These are phyloP conservation scores for Rutstroemia sp. DNA, from an alignment of 2,329 filamentous ascomycete genomes.

Conservation along the genomic window DNA sequence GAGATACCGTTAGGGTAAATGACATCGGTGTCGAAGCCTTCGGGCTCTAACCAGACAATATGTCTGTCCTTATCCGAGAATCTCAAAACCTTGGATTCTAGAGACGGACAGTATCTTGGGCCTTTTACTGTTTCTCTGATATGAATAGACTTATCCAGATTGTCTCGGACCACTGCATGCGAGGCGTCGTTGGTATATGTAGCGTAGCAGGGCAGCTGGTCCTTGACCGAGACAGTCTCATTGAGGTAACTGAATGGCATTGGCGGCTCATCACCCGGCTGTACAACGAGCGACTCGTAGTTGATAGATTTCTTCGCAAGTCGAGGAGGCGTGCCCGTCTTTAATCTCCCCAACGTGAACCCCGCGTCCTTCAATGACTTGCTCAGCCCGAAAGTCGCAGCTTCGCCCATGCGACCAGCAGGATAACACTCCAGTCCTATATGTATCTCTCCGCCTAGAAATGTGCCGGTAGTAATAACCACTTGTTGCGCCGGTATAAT, in stretches of 20 bases:
- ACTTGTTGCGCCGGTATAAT: slow-evolving; percentile 73
- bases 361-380: slow-evolving; percentile 84
- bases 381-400: slow-evolving; percentile 85
- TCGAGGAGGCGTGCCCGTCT: slow-evolving; percentile 91
- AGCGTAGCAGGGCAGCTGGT: slow-evolving; percentile 78
- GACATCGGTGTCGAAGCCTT: slow-evolving; percentile 83
- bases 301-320: slow-evolving; percentile 78
- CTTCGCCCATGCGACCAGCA: slow-evolving; percentile 87
- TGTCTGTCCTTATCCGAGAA: slow-evolving; percentile 76
- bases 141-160: slow-evolving; percentile 93
- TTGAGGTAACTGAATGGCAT: slow-evolving; percentile 90
- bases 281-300: slow-evolving; percentile 61
- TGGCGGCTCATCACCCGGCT: slow-evolving; percentile 78
- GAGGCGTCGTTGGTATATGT: slow-evolving; percentile 80
- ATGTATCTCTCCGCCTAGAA: slow-evolving; percentile 92
- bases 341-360: slow-evolving; percentile 81
- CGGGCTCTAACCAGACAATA: slow-evolving; percentile 94
- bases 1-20: slow-evolving; percentile 96
- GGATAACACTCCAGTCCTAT: slow-evolving; percentile 81
- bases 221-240: slow-evolving; percentile 64
- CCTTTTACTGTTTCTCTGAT: slow-evolving; percentile 93
- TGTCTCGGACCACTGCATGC: slow-evolving; percentile 77
- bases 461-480: slow-evolving; percentile 93
- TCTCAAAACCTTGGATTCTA: slow-evolving; percentile 88
- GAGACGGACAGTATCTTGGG: slow-evolving; percentile 87